Evolutionary conservation across 169 alveolate species (phyloP), one percentile per base, ranked within the genome.

Genomic region (Eimeria nieschulzi): DNA sequence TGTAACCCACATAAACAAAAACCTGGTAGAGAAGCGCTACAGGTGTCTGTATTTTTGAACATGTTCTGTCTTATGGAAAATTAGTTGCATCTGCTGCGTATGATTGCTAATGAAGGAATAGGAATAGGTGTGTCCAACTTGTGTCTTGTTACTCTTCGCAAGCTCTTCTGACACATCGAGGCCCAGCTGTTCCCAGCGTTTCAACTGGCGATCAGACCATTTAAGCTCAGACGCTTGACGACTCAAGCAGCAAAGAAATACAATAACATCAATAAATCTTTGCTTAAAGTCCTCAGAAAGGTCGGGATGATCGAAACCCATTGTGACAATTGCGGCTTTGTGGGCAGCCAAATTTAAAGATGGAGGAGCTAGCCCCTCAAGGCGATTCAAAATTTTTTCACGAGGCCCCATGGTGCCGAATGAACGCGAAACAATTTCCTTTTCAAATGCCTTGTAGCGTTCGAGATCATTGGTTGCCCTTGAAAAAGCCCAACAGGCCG

Each of bases 91-190:
- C 46, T 33, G 46, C 46, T 33, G 3, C 46, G 3, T 33, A 33
- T 33, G 46, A 0, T 33, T 33, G 46, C 46, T 71, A 71, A 25
- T 9, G 15, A n/a, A 23, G 12, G 21, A 71, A 10, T 0, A 8
- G 3, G 10, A 25, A 9, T 25, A 25, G 0, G 10, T 8, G 33
- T 17, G 21, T n/a, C 9, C 2, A 71, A 17, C 55, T 71, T 59
- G 68, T 59, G 46, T 33, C 46, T 59, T 19, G 23, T 59, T 23
- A 75, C 83, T 75, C 33, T 75, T 75, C 15, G 64, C n/a, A 7
- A 75, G 25, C 64, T 75, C 83, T 10, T 9, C 83, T 21, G 39
- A 3, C 61, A 75, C 83, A 25, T 75, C 83, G n/a, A 75, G 83
- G 0, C 83, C 83, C 12, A 75, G 9, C 6, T 10, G 26, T 39